Percentiles rank a stretch among this genome's conserved stretches.
Evolutionary conservation across 129 eudicot genomes (phyloP).

Genomic region (Chrysanthemum lavandulifolium): DNA sequence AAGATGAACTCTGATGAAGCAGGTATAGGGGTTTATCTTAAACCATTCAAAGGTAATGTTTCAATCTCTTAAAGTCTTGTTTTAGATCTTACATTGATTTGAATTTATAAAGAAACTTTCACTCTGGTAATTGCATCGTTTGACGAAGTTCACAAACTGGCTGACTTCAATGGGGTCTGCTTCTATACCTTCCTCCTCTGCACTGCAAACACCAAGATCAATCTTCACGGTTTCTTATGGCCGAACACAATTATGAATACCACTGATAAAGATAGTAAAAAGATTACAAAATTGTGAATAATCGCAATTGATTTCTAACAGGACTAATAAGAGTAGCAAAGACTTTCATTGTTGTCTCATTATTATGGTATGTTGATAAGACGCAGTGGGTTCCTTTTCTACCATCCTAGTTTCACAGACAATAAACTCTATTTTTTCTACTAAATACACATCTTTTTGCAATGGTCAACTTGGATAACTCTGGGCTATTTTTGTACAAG

Average conservation of each 20-base stretch:
- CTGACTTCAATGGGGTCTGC: conserved; percentile 74
- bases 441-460: too few species aligned
- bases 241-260: conserved; percentile 5
- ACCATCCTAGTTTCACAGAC: neutral
- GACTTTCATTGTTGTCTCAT: neutral
- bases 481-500: too few species aligned
- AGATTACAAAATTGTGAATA: neutral
- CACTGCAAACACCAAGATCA: conserved; percentile 52
- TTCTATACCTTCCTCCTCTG: conserved; percentile 83
- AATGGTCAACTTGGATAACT: neutral
- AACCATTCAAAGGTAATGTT: neutral
- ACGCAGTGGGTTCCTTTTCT: neutral
- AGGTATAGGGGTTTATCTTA: neutral
- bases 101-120: conserved; percentile 80
- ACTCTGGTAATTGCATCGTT: conserved; percentile 66
- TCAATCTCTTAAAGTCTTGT: neutral
- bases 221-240: conserved; percentile 10
- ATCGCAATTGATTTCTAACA: conserved; percentile 4
- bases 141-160: conserved; percentile 66
- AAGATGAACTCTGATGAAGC: neutral
- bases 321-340: neutral
- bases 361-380: neutral
- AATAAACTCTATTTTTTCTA: neutral
- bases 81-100: conserved; percentile 73
- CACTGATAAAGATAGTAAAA: conserved; percentile 13